phyloP scores from a whole-genome alignment of 768 basidiomycete species.

The Hygrocybe coccinea region DNA sequence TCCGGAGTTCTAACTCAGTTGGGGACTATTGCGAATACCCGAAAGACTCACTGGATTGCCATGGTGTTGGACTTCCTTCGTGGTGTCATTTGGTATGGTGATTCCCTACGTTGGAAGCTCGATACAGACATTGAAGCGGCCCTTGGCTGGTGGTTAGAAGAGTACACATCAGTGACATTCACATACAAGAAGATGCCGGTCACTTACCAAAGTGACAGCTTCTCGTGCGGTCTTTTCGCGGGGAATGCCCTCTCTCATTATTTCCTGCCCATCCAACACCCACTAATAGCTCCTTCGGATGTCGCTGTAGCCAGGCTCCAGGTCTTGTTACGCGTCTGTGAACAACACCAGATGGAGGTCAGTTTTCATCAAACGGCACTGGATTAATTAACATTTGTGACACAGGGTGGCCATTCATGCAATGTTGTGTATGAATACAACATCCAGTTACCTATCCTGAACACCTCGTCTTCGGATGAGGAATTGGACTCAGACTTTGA shows the following conservation, averaged over 20 bases:
- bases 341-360: constrained; percentile 3
- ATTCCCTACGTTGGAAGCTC: constrained; percentile 13
- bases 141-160: constrained; percentile 19
- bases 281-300: background rate
- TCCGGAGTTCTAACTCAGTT: constrained; percentile 5
- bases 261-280: background rate
- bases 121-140: constrained; percentile 3
- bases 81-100: constrained; percentile 13
- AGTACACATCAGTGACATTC: constrained; percentile 14
- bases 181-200: constrained; percentile 9
- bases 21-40: constrained; percentile 12
- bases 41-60: constrained; percentile 15
- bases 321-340: constrained; percentile 10
- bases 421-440: background rate
- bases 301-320: constrained; percentile 12
- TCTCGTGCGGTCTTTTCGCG: constrained; percentile 19
- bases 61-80: constrained; percentile 15
- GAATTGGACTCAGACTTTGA: constrained; percentile 3
- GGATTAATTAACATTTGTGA: background rate
- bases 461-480: background rate
- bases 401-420: too few species aligned
- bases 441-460: background rate
- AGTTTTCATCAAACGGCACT: background rate
- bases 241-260: constrained; percentile 16
- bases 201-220: constrained; percentile 14